Percentiles rank a stretch among this genome's conserved stretches.
Conservation (phyloP, 257 asterid genomes). For the Capsicum rhomboideum region DNA sequence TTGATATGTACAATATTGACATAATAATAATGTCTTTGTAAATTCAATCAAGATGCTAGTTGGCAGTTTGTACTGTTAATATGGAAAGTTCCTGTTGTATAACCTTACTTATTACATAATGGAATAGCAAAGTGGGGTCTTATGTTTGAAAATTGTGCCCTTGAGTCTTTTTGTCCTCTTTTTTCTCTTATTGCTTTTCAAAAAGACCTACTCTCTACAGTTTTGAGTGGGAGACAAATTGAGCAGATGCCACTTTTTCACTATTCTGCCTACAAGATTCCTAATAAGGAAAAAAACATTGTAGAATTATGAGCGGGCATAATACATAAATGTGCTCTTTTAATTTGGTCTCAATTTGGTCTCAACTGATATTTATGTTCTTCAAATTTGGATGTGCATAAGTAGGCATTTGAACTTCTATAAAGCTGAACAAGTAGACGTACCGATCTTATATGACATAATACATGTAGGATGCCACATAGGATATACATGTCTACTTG, state of each 20-base stretch:
- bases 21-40: neutral
- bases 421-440: too few relatives aligned
- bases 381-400: too few relatives aligned
- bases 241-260: slow-evolving; percentile 27
- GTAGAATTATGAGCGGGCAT: slow-evolving; percentile 27
- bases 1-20: neutral
- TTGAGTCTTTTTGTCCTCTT: neutral
- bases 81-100: neutral
- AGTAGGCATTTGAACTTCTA: too few relatives aligned
- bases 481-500: too few relatives aligned
- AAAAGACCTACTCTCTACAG: neutral
- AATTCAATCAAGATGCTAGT: neutral
- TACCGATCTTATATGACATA: too few relatives aligned
- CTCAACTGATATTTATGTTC: too few relatives aligned
- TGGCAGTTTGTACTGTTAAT: neutral
- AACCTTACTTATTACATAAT: neutral
- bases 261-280: slow-evolving; percentile 37
- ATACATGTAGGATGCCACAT: too few relatives aligned
- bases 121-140: neutral
- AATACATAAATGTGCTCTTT: too few relatives aligned
- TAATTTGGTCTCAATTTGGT: too few relatives aligned
- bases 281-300: slow-evolving; percentile 12
- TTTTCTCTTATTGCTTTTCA: neutral
- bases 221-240: neutral
- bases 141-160: neutral